Conservation (phyloP, 352 stramenopile genomes). For the Phytopythium montanum region DNA sequence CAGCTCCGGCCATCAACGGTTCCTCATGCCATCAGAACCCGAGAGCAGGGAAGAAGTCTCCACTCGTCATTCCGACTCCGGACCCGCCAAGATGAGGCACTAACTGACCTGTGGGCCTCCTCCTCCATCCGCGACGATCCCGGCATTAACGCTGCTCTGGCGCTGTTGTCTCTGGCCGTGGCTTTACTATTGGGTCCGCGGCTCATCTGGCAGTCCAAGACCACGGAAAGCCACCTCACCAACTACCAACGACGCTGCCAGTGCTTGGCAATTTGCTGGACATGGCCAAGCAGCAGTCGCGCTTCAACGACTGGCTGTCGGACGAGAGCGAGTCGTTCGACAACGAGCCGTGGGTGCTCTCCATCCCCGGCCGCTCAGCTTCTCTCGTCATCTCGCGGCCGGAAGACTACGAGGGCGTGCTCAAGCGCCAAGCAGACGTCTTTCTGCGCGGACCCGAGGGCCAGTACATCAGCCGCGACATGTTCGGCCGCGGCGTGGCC, state of each 20-base stretch:
- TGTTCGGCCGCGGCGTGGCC: constrained; percentile 25
- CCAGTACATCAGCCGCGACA: constrained; percentile 10
- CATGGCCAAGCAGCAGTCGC: constrained; percentile 17
- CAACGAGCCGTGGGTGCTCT: constrained; percentile 15
- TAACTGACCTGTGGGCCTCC: too few relatives aligned
- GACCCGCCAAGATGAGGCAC: too few relatives aligned
- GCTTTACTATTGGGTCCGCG: neutral
- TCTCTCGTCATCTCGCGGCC: constrained; percentile 12
- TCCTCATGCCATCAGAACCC: too few relatives aligned
- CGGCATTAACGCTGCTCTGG: neutral
- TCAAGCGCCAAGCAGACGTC: constrained; percentile 9
- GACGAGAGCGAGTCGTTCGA: constrained; percentile 31
- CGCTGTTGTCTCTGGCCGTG: neutral
- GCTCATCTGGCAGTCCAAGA: neutral
- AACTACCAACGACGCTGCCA: constrained; percentile 24
- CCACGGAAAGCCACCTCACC: constrained; percentile 15
- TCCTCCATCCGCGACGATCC: too few relatives aligned
- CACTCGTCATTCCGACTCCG: too few relatives aligned
- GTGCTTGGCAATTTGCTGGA: constrained; percentile 42
- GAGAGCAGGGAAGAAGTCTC: too few relatives aligned
- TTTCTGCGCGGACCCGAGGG: constrained; percentile 8
- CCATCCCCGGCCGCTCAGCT: constrained; percentile 9
- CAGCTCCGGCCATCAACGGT: too few relatives aligned
- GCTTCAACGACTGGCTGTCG: constrained; percentile 48
- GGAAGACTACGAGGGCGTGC: constrained; percentile 12